These are phyloP conservation scores for Aspergillus nanangensis DNA, from an alignment of 495 filamentous ascomycete species.

Conservation along the genomic window DNA sequence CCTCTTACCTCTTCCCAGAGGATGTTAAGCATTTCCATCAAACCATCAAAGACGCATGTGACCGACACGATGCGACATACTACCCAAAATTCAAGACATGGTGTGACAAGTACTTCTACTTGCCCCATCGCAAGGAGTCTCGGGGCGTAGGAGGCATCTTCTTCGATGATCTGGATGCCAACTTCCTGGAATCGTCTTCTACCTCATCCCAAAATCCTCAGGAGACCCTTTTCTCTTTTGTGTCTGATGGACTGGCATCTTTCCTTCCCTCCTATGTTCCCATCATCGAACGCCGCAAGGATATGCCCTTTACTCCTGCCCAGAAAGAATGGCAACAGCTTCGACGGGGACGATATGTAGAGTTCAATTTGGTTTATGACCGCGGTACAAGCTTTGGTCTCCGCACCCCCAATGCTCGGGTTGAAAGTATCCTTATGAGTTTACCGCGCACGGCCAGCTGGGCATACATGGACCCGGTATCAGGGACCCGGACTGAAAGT, in stretches of 20 bases:
- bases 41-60: conserved; percentile 87
- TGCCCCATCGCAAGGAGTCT: conserved; percentile 85
- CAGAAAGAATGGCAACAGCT: conserved; percentile 98
- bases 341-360: conserved; percentile 87
- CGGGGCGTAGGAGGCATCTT: conserved; percentile 95
- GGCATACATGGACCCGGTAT: conserved; percentile 83
- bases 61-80: conserved; percentile 87
- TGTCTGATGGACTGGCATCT: conserved; percentile 74
- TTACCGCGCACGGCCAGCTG: conserved; percentile 88
- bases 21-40: conserved; percentile 96
- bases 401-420: conserved; percentile 82
- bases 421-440: conserved; percentile 98
- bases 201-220: conserved; percentile 68
- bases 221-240: conserved; percentile 89
- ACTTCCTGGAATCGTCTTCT: conserved; percentile 38
- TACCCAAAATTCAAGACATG: conserved; percentile 96
- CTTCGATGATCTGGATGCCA: conserved; percentile 93
- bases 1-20: conserved; percentile 91
- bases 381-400: conserved; percentile 92
- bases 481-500: conserved; percentile 40
- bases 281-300: conserved; percentile 81
- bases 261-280: conserved; percentile 92
- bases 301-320: conserved; percentile 77
- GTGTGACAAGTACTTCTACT: conserved; percentile 96
- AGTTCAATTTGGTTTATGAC: conserved; percentile 98